Evolutionary conservation across 1,284 basidiomycete species (phyloP), one percentile per base, ranked within the genome.

Genomic region (Ganoderma sinense): DNA sequence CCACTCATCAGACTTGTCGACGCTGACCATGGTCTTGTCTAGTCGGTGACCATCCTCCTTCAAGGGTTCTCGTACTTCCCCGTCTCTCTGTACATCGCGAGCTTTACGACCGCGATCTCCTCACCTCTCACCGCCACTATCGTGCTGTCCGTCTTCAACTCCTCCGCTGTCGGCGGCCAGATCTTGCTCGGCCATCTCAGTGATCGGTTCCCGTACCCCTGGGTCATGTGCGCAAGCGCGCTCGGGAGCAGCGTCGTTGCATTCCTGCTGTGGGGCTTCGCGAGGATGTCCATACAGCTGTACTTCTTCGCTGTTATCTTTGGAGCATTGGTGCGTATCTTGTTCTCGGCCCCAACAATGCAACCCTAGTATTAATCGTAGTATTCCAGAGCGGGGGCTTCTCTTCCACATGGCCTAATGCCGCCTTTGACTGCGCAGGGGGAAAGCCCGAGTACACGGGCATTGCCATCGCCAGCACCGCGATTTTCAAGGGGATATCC

Each of bases 1-100:
- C 7, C 7, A n/a, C n/a, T n/a, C n/a, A n/a, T n/a, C n/a, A n/a
- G n/a, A n/a, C n/a, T n/a, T n/a, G n/a, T n/a, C n/a, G n/a, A n/a
- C n/a, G 10, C n/a, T 36, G 33, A 41, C 1, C 36, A 4, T 26
- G 18, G 20, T 10, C 29, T 8, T 43, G 51, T 41, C 11, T 43
- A 77, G 77, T 62, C 70, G 4, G 56, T 71, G 11, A 74, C 76
- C 14, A 69, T 71, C 36, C 69, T 75, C 39, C 69, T 79, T 1
- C 77, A 79, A 69, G 77, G 76, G 6, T 71, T 79, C 36, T 76
- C 76, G 11, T 78, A 76, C 66, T 78, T 78, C 75, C 78, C 77
- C 29, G 78, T 78, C 8, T 79, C 77, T 7, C 72, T 78, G 1
- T 78, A 78, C 66, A 78, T 78, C n/a, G 72, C 77, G 31, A 73